Base-by-base conservation (phyloP, 345 rosid genomes). In the Gossypium australe region DNA sequence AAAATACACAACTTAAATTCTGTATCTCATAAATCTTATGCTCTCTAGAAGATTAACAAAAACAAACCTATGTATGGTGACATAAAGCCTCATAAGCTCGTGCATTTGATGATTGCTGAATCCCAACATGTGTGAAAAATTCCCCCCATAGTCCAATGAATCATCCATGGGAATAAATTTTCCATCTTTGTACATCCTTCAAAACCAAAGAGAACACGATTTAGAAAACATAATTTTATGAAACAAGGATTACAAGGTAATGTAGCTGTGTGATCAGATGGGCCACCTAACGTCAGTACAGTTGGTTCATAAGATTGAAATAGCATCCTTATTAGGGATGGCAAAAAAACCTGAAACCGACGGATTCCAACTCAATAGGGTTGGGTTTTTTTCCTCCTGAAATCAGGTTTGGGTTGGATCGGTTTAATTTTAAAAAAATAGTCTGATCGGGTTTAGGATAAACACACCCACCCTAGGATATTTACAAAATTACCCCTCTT, bases 81-180 rank as follows among this genome's bases (percentile, higher is more conserved):
- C 87, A 79, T 93, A 95, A 77, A 95, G 97, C 85, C 99, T 93
- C 99, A 95, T 93, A 77, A 58, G 63, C 63, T 58, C 63, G 12
- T 85, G 94, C 97, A 95, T 93, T 79, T 87, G 82, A 5, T 84
- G 92, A 81, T 84, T 87, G 86, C 87, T 86, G 71, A 93, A 95
- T 81, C 99, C 99, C 85, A 95, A 82, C 94, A 95, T 95, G 74
- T 87, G 89, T 3, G 97, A 85, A 70, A 90, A 93, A 80, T 93
- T 95, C 68, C 84, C 97, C 75, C 99, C 98, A 82, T 93, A 95
- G 84, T 95, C 99, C 84, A 95, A 79, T 71, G 94, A 87, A 68
- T 89, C 83, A 75, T 93, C 86, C 70, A 76, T 27, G 72, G 97
- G 85, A 75, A 95, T 89, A 75, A 85, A 68, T 69, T 90, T 85